Base-by-base conservation (phyloP, 2,329 filamentous ascomycete species). In the Torrubiella hemipterigena region DNA sequence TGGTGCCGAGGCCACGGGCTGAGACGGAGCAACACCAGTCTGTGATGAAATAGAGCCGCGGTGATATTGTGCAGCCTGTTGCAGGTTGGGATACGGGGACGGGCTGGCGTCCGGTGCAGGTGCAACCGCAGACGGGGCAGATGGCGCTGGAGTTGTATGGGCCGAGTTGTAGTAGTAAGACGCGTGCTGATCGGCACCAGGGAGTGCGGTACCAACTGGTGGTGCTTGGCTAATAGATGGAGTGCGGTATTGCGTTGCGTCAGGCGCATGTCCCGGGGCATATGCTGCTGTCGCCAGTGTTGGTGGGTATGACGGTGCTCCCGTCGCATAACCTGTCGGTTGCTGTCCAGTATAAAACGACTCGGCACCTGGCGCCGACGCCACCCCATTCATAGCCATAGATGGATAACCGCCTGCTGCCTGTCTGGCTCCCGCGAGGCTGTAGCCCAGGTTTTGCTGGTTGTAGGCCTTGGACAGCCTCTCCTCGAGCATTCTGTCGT, bases 401-500 rank as follows among this genome's bases (percentile, higher is more conserved):
- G 73, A 71, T 8, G 85, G 80, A 50, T 94, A 94, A 11, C 81
- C 68, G 31, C 66, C 70, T 5, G 71, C 53, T 8, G 70, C 56
- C 44, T 59, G 73, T 20, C 62, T 63, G 29, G 51, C 55, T 21
- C 63, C 59, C 13, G 71, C 66, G 9, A 73, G 53, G 37, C 61
- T 69, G 42, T 85, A 85, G 3, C 71, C 69, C 14, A 85, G 60
- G 26, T 58, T 77, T 45, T 89, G 81, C 47, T 93, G 84, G 40
- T 77, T 81, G 52, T 96, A 96, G 2, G 91, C 89, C 52, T 81
- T 93, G 7, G 86, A 93, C 17, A 98, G 66, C 23, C 91, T 77
- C 40, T 98, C 91, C 56, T 98, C 91, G 12, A 98, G 69, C 91
- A 98, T 96, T 24, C 86, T 77, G 54, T 98, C 91, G 50, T 98